Percentiles rank a stretch among this genome's conserved stretches.
These are phyloP conservation scores for Spathaspora sp. DNA, from an alignment of 1,139 yeast genomes.

Conservation along the genomic window DNA sequence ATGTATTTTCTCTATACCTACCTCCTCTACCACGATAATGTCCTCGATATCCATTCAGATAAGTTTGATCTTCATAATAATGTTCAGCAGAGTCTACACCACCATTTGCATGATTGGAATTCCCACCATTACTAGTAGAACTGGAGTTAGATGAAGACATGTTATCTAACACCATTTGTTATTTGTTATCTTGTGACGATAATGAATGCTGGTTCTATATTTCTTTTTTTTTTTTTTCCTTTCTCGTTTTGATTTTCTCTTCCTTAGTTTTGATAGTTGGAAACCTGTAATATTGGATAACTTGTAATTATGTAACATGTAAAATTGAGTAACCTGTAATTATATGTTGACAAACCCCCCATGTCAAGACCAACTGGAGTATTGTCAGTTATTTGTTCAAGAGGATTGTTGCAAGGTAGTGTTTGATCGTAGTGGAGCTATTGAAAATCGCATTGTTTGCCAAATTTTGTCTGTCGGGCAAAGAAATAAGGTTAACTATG, in stretches of 20 bases:
- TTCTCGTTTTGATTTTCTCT: not conserved
- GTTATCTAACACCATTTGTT: slow-evolving; percentile 4
- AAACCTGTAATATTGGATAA: not conserved
- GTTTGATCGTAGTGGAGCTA: not conserved
- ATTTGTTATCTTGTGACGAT: not conserved
- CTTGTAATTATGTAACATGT: not conserved
- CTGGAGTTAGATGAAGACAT: slow-evolving; percentile 1
- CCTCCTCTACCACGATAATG: slow-evolving; percentile 6
- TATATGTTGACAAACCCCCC: not conserved
- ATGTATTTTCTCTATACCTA: slow-evolving; percentile 2
- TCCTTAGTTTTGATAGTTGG: not conserved
- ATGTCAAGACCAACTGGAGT: not conserved
- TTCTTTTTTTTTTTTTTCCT: not conserved
- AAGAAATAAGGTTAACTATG: no score
- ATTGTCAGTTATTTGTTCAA: not conserved
- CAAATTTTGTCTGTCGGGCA: no score
- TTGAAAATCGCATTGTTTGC: no score
- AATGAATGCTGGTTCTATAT: not conserved
- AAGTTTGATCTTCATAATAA: not conserved
- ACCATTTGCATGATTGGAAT: slow-evolving; percentile 5
- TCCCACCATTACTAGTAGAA: slow-evolving; percentile 1
- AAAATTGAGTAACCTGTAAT: not conserved
- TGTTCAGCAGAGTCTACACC: not conserved
- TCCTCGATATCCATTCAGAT: slow-evolving; percentile 4
- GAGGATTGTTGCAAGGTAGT: not conserved